phyloP scores from a whole-genome alignment of 202 grass and related monocot genomes.

The Sporobolus alterniflorus region DNA sequence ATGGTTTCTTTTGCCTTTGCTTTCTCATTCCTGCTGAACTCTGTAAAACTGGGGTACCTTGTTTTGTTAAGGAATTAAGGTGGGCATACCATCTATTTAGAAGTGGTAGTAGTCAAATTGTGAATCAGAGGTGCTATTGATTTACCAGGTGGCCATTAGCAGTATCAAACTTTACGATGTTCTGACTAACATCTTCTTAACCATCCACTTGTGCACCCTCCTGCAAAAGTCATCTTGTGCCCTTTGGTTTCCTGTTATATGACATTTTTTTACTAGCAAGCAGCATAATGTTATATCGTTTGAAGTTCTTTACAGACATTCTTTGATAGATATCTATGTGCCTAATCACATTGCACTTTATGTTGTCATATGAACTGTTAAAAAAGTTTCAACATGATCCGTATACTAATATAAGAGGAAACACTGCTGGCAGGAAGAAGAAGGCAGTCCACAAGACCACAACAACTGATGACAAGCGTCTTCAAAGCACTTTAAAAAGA shows the following conservation, averaged over 20 bases:
- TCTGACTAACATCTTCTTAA: background rate
- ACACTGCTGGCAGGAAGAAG: slow-evolving; percentile 76
- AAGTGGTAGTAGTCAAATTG: no score
- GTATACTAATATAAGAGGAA: background rate
- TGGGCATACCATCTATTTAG: background rate
- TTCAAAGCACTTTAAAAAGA: slow-evolving; percentile 98
- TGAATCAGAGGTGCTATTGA: no score
- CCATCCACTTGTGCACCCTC: no score
- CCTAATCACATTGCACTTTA: background rate
- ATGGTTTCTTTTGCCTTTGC: background rate
- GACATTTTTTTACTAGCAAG: background rate
- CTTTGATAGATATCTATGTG: background rate
- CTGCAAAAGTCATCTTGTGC: no score
- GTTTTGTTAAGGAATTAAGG: background rate
- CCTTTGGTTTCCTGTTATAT: slow-evolving; percentile 1
- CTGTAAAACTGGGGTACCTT: no score
- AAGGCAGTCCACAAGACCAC: slow-evolving; percentile 96
- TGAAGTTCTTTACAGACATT: no score
- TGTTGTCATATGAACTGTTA: background rate
- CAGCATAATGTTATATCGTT: background rate
- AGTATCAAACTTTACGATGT: background rate
- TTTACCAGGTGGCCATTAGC: background rate
- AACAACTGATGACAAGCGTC: slow-evolving; percentile 87
- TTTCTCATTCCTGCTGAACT: background rate
- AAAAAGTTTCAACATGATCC: background rate